These are phyloP conservation scores for Schizosaccharomyces lindneri DNA, from an alignment of 805 yeast species.

Conservation along the genomic window DNA sequence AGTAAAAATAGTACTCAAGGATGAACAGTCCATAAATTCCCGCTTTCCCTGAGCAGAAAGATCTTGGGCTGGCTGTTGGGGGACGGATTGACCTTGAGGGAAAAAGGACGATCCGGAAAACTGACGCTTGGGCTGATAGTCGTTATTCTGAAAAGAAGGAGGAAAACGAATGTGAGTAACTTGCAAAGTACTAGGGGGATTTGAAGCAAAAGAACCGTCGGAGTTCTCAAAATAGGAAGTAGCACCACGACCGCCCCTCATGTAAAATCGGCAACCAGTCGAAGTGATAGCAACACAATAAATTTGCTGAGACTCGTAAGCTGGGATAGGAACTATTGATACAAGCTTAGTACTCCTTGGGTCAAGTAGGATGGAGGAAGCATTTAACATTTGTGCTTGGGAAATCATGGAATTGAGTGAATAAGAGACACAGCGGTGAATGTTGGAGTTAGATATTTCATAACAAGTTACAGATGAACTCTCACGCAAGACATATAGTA, in stretches of 20 bases:
- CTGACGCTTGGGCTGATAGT: not conserved
- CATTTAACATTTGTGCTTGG: constrained; percentile 13
- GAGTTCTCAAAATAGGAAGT: constrained; percentile 21
- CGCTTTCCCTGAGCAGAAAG: not conserved
- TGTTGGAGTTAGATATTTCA: constrained; percentile 22
- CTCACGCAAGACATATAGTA: constrained; percentile 61
- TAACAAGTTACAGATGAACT: constrained; percentile 64
- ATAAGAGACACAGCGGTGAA: constrained; percentile 16
- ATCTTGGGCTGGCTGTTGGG: not conserved
- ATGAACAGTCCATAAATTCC: constrained; percentile 24
- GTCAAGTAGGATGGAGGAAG: constrained; percentile 9
- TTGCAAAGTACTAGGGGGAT: not conserved
- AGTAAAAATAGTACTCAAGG: constrained; percentile 36
- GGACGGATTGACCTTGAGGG: not conserved
- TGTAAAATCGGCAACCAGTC: constrained; percentile 58
- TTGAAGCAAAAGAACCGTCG: constrained; percentile 4
- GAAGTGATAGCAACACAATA: constrained; percentile 57
- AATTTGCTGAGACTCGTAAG: constrained; percentile 38
- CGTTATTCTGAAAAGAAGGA: not conserved
- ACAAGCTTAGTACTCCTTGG: constrained; percentile 18
- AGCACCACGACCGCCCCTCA: constrained; percentile 24
- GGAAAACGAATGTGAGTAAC: not conserved
- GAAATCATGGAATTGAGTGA: constrained; percentile 11
- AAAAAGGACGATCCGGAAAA: not conserved
- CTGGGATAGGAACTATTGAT: constrained; percentile 35